Evolutionary conservation across 202 grass and related monocot genomes (phyloP), one percentile per base, ranked within the genome.

Genomic region (Carex arenaria): DNA sequence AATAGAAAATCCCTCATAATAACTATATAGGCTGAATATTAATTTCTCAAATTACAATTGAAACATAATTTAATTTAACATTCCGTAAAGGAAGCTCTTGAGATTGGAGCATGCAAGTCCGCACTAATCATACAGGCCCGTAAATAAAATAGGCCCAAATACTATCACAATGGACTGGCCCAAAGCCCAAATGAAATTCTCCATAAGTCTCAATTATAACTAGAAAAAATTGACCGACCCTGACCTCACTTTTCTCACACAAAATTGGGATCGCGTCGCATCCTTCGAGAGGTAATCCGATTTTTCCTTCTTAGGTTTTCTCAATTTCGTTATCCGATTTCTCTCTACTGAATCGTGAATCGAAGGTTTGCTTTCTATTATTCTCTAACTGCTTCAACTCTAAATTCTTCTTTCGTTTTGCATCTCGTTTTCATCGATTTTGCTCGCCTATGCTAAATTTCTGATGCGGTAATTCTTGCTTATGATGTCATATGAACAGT

Each of bases 361-460:
- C 69, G 10, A 72, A 72, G 72, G 72, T 55, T 75, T 75, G 23
- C 22, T 74, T 14, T 54, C 71, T 74, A 22, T 45, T 70, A n/a
- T n/a, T 49, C 40, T 75, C 47, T 10, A 9, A 17, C 23, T 75
- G 47, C 7, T 55, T 55, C 5, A 55, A 31, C 26, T 59, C 15
- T 36, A 57, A 78, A 10, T 78, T 32, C 1, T 14, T 72, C 19
- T 23, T 23, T 72, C 42, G 42, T 49, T n/a, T 40, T 63, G 61
- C 61, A 28, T 36, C 66, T 68, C 64, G 12, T 66, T 20, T 64
- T 32, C 22, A 66, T 15, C 64, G 30, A 66, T 70, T 43, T 70
- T 43, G 0, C 67, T 45, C 8, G 9, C 8, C 17, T 11, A 51
- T n/a, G 72, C 17, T 75, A 55, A 31, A 40, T 76, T 15, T 69